Evolutionary conservation across 1,139 yeast species (phyloP), one percentile per base, ranked within the genome.

Genomic region (Scheffersomyces insectosa): DNA sequence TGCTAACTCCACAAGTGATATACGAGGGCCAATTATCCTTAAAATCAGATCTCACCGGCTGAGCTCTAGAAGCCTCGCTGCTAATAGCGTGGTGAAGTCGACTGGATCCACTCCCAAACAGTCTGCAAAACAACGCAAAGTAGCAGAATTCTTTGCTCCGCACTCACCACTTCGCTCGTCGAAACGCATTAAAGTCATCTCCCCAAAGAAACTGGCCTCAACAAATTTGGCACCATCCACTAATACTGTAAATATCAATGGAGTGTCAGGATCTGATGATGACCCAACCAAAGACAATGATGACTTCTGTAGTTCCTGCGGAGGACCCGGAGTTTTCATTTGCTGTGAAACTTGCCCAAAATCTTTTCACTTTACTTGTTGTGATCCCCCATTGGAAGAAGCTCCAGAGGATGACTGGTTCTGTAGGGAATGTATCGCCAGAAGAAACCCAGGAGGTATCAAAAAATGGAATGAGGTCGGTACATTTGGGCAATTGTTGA

Each of bases 301-400:
- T 51, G 99, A 93, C 63, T 90, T 77, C 60, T 93, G 99, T 58
- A 74, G 87, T 20, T 77, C 95, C 0, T 93, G 99, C 66, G 90
- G 95, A 1, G 89, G 90, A 25, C 73, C 91, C 0, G 99, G 99
- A 7, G 75, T 88, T 32, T 89, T 93, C 51, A 73, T 93, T 28
- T 93, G 98, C 64, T 93, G 99, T 66, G 99, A 93, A 54, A 75
- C 88, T 2, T 93, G 99, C 63, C 97, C 97, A 0, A 79, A 78
- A 56, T 88, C 97, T 1, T 93, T 91, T 63, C 99, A 93, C 60
- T 89, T 93, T 58, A 75, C 88, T 10, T 93, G 99, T 62, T 80
- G 93, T 49, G 87, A 88, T 54, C 98, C 98, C 2, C 98, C 99
- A 0, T 66, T 86, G 23, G 93, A 86, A 49, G 75, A 80, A 35